Evolutionary conservation across 805 yeast genomes (phyloP).

Genomic region (Metschnikowia shivogae): DNA sequence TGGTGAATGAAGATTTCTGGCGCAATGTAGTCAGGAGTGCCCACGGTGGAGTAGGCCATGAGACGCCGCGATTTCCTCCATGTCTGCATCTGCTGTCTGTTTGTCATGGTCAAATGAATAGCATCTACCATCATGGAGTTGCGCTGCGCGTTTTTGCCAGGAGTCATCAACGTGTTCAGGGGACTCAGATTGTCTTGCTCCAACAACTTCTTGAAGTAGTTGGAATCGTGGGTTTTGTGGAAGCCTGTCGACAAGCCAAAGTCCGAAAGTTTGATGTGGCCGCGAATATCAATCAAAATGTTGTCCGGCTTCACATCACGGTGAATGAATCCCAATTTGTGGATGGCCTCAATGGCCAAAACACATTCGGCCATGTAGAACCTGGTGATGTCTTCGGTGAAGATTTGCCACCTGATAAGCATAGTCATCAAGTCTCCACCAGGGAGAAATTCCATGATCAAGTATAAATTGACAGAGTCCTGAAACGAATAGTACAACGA

Average conservation of each 20-base stretch:
- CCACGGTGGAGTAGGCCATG: slow-evolving; percentile 96
- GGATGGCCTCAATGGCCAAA: slow-evolving; percentile 90
- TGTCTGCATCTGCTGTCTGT: slow-evolving; percentile 91
- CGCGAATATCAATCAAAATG: slow-evolving; percentile 75
- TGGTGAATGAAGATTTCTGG: slow-evolving; percentile 91
- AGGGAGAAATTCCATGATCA: slow-evolving; percentile 73
- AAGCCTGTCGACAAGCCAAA: slow-evolving; percentile 87
- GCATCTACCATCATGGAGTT: slow-evolving; percentile 90
- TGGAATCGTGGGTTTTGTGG: slow-evolving; percentile 88
- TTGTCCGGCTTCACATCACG: slow-evolving; percentile 98
- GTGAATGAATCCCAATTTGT: slow-evolving; percentile 89
- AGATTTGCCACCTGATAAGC: slow-evolving; percentile 91
- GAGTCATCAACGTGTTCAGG: slow-evolving; percentile 18
- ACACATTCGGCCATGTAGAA: slow-evolving; percentile 97
- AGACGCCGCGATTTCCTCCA: slow-evolving; percentile 90
- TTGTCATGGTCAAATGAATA: slow-evolving; percentile 91
- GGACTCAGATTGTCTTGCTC: slow-evolving; percentile 51
- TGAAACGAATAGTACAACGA: slow-evolving; percentile 79
- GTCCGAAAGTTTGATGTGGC: slow-evolving; percentile 66
- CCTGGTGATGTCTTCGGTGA: slow-evolving; percentile 87
- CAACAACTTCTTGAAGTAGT: slow-evolving; percentile 75
- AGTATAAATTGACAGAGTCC: slow-evolving; percentile 67
- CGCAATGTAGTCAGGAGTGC: slow-evolving; percentile 94
- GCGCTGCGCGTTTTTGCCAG: slow-evolving; percentile 31
- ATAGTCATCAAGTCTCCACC: slow-evolving; percentile 92